Evolutionary conservation across 1,139 yeast genomes (phyloP).

Genomic region (Debaryomycetaceae sp.): DNA sequence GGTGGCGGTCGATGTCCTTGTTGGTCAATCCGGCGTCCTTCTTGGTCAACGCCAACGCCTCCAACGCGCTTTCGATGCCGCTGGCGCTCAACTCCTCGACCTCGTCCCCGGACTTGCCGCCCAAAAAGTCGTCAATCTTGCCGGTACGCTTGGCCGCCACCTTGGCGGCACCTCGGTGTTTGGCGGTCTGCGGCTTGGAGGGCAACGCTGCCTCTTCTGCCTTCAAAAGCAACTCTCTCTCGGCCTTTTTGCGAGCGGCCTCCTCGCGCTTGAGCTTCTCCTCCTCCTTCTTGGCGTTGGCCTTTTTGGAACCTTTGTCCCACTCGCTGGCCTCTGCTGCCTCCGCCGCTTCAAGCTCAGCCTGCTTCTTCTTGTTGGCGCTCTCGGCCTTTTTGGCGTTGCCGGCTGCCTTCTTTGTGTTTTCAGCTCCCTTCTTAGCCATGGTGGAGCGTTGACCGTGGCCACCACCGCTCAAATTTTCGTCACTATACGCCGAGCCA

Average conservation of each 20-base stretch:
- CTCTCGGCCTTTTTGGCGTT: slow-evolving; percentile 68
- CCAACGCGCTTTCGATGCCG: slow-evolving; percentile 75
- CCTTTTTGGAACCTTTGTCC: slow-evolving; percentile 71
- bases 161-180: slow-evolving; percentile 70
- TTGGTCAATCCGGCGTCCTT: slow-evolving; percentile 51
- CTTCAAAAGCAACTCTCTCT: slow-evolving; percentile 51
- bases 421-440: slow-evolving; percentile 59
- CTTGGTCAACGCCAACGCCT: slow-evolving; percentile 64
- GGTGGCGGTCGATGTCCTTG: slow-evolving; percentile 78
- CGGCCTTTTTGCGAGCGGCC: slow-evolving; percentile 62
- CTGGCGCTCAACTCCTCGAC: slow-evolving; percentile 61
- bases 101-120: slow-evolving; percentile 42
- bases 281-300: slow-evolving; percentile 66
- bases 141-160: slow-evolving; percentile 60
- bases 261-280: slow-evolving; percentile 56
- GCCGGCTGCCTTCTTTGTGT: slow-evolving; percentile 64
- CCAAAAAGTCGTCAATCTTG: slow-evolving; percentile 61
- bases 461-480: too few species aligned
- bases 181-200: slow-evolving; percentile 47
- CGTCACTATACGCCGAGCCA: too few species aligned
- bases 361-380: slow-evolving; percentile 59
- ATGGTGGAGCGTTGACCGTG: slow-evolving; percentile 25
- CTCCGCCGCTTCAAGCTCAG: slow-evolving; percentile 42
- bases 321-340: slow-evolving; percentile 62
- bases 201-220: slow-evolving; percentile 68